Base-by-base conservation (phyloP, 495 filamentous ascomycete genomes). In the Emericellopsis terricola region DNA sequence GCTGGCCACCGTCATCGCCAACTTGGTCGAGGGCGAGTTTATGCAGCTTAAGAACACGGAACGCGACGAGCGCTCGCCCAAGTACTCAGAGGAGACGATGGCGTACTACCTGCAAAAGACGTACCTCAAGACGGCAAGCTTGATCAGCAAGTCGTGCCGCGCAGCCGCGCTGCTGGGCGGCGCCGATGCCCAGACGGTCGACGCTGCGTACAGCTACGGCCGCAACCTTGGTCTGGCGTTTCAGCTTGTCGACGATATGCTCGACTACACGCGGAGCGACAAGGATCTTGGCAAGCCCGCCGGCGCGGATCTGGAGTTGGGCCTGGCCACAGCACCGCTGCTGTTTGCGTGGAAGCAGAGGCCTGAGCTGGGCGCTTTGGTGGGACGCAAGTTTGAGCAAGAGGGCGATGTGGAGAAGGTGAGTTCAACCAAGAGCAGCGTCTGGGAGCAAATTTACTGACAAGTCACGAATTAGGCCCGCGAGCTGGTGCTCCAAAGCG, bases 11-110 rank as follows among this genome's bases (percentile, higher is more conserved):
- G 89, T 96, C 17, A 94, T 97, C 44, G 85, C 91, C 19, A 96
- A 97, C 42, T 60, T 97, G 15, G 87, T 97, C 16, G 91, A 97
- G 57, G 89, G 89, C 41, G 89, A 97, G 52, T 94, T 97, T 62
- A 96, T 96, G 86, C 89, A 97, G 60, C 63, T 97, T 35, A 87
- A 93, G 57, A 97, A 97, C 56, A 96, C 89, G 2, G 79, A 77
- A 14, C 66, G 71, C 38, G 87, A 94, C 46, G 87, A 94, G 56
- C 54, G 63, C 37, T 73, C 79, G 40, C 84, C 84, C 0, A 61
- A 64, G 10, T 96, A 79, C 65, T 83, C 77, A 2, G 78, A 91
- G 37, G 79, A 94, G 18, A 81, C 83, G 2, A 64, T 97, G 36
- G 64, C 75, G 7, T 96, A 96, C 54, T 97, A 97, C 50, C 64